Evolutionary conservation across 352 stramenopile genomes (phyloP).

Genomic region (Pythium coloratum): DNA sequence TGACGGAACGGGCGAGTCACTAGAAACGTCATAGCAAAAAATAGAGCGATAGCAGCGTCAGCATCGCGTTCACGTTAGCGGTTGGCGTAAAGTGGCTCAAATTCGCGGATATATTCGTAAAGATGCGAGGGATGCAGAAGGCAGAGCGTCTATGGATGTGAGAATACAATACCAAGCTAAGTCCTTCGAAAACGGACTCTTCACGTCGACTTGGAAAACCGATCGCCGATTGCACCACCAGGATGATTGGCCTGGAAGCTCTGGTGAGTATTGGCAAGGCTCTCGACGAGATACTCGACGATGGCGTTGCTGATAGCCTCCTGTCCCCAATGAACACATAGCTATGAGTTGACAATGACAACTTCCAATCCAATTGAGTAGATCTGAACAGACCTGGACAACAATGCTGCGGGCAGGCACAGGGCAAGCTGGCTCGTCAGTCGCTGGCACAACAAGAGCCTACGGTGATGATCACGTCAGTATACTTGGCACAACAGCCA

Average conservation of each 20-base stretch:
- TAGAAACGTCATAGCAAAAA: neutral
- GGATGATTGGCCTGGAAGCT: conserved; percentile 64
- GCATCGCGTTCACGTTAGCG: neutral
- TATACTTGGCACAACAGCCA: neutral
- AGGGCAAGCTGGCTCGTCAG: conserved; percentile 48
- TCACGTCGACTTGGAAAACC: neutral
- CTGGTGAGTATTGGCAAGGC: conserved; percentile 27
- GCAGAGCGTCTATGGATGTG: neutral
- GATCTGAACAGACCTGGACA: conserved; percentile 48
- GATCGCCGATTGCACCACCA: conserved; percentile 62
- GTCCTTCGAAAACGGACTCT: neutral
- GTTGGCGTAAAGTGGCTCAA: too few relatives aligned
- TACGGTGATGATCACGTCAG: conserved; percentile 12
- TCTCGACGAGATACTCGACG: conserved; percentile 56
- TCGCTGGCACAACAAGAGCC: conserved; percentile 44
- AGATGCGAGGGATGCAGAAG: neutral
- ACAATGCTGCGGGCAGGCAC: conserved; percentile 81
- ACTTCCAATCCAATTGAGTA: neutral
- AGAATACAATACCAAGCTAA: neutral
- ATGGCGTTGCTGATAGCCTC: conserved; percentile 77
- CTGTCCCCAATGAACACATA: conserved; percentile 25
- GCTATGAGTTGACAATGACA: neutral
- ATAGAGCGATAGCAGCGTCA: neutral
- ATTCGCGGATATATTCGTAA: neutral
- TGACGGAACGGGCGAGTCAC: too few relatives aligned